phyloP scores from a whole-genome alignment of 352 stramenopile species.

The Pythium diclinum region DNA sequence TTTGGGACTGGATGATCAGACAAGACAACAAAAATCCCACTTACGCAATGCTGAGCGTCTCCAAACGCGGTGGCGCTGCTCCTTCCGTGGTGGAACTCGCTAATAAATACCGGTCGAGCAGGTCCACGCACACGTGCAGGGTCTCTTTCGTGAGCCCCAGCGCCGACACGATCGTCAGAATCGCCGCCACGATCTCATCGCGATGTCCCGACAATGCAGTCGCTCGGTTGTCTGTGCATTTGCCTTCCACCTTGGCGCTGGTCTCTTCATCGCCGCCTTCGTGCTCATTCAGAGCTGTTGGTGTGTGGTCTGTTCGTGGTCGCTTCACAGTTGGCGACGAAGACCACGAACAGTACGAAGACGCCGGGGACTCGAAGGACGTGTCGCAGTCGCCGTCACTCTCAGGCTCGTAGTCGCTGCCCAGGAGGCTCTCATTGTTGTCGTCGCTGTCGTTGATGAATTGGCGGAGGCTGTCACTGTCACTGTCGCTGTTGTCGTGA shows the following conservation, averaged over 20 bases:
- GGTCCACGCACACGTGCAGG: slow-evolving; percentile 50
- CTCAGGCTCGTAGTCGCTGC: not conserved
- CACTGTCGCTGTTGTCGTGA: slow-evolving; percentile 9
- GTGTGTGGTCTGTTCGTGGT: not conserved
- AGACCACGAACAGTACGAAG: slow-evolving; percentile 3
- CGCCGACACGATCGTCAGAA: slow-evolving; percentile 63
- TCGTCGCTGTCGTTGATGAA: not conserved
- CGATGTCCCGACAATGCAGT: slow-evolving; percentile 31
- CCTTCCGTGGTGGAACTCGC: slow-evolving; percentile 10
- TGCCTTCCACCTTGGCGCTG: not conserved
- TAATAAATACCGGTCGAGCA: slow-evolving; percentile 53
- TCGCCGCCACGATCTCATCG: slow-evolving; percentile 61
- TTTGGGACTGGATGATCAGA: not conserved
- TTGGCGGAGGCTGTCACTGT: not conserved
- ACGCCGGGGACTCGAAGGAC: slow-evolving; percentile 18
- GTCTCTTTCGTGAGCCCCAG: slow-evolving; percentile 57
- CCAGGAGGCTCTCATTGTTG: not conserved
- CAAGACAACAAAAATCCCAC: not conserved
- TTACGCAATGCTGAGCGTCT: slow-evolving; percentile 63
- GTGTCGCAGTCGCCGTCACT: slow-evolving; percentile 15
- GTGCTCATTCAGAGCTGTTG: not conserved
- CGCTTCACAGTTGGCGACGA: not conserved
- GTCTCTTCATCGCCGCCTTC: not conserved
- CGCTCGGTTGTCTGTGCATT: not conserved
- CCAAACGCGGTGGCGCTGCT: slow-evolving; percentile 28